A percentile compares a stretch with the other conserved stretches of the same genome.
Conservation (phyloP, 148 eudicot species). For the Fallopia convolvulus region DNA sequence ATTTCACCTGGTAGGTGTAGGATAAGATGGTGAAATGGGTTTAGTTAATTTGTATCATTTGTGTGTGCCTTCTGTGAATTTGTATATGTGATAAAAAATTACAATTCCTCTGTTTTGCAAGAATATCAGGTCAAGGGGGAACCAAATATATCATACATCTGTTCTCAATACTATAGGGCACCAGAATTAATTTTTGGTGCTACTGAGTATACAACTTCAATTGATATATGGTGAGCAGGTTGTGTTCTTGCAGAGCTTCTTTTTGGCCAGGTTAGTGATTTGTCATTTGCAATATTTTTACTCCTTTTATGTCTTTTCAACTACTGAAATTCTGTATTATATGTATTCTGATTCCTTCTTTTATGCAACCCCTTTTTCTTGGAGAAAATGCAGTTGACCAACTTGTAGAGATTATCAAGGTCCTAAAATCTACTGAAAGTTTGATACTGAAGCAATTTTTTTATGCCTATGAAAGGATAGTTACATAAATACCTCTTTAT, state of each 20-base stretch:
- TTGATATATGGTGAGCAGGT: constrained; percentile 89
- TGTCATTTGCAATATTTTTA: background rate
- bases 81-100: background rate
- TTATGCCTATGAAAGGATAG: background rate
- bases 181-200: constrained; percentile 89
- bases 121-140: constrained; percentile 60
- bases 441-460: background rate
- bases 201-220: constrained; percentile 70
- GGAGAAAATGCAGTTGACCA: constrained; percentile 43
- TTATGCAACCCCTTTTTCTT: constrained; percentile 31
- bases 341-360: background rate
- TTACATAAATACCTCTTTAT: background rate
- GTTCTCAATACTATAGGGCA: constrained; percentile 83
- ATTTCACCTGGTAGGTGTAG: no score
- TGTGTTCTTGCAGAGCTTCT: constrained; percentile 89
- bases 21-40: background rate
- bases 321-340: background rate
- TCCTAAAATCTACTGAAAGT: background rate
- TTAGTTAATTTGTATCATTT: background rate
- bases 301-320: background rate
- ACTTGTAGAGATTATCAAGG: constrained; percentile 41
- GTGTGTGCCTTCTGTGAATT: background rate
- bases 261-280: constrained; percentile 52
- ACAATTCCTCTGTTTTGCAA: background rate
- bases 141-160: constrained; percentile 75